Percentiles rank a stretch among this genome's conserved stretches.
phyloP scores from a whole-genome alignment of 495 filamentous ascomycete genomes.

The Delitschia confertaspora region DNA sequence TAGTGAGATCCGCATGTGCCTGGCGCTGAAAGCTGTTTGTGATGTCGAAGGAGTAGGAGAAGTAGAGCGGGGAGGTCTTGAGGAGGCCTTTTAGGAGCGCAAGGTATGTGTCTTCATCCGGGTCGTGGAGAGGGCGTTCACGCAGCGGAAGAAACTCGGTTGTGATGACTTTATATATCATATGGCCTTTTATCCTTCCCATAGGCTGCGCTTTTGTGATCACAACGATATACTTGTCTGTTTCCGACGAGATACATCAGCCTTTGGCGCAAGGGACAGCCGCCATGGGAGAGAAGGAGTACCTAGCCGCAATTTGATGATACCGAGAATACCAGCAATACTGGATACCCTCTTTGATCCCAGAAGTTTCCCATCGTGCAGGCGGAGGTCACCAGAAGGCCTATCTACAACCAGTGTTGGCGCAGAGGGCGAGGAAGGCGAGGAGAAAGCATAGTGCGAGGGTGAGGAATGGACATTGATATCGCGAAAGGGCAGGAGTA shows the following conservation, averaged over 20 bases:
- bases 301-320: conserved; percentile 86
- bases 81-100: conserved; percentile 66
- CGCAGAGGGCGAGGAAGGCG: conserved; percentile 81
- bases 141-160: conserved; percentile 93
- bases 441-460: conserved; percentile 92
- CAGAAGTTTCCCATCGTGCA: conserved; percentile 67
- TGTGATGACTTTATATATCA: conserved; percentile 81
- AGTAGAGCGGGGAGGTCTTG: conserved; percentile 85
- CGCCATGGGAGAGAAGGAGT: conserved; percentile 23
- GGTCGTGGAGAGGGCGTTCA: conserved; percentile 81
- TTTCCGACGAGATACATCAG: conserved; percentile 1
- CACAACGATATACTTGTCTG: conserved; percentile 93
- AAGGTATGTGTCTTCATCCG: conserved; percentile 87
- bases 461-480: conserved; percentile 89
- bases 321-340: conserved; percentile 87
- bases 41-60: conserved; percentile 90
- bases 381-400: conserved; percentile 81
- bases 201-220: conserved; percentile 91
- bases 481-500: conserved; percentile 77
- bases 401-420: conserved; percentile 81
- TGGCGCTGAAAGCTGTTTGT: conserved; percentile 95
- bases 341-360: conserved; percentile 78
- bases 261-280: background rate
- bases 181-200: conserved; percentile 82
- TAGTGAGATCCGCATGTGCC: conserved; percentile 54